Base-by-base conservation (phyloP, 1,139 yeast species). In the Magnusiomyces suaveolens region DNA sequence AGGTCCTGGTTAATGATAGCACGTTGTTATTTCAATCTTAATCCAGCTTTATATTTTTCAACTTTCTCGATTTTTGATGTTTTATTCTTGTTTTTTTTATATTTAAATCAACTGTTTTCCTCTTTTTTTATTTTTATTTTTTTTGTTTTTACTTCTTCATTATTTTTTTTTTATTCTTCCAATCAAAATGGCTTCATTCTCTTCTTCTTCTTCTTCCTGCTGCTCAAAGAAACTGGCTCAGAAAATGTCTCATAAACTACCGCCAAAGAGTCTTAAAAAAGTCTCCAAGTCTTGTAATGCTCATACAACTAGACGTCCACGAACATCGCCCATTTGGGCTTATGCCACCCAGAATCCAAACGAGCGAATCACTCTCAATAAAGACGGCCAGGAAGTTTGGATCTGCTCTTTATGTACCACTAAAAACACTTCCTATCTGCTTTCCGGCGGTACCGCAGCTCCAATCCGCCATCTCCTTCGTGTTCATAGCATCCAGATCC, bases 371-470 rank as follows among this genome's bases (percentile, higher is more conserved):
- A 52, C 57, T 2, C 39, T 53, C 39, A 55, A 55, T 49, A 33
- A 44, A 14, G 55, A 55, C 24, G 57, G 57, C 54, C 57, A 55
- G 43, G 57, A 52, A 20, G 54, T 55, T 32, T 55, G 57, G 57
- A 52, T 53, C 33, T 55, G 57, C 48, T 50, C 55, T 6, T 44
- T 55, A 49, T 55, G 57, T 52, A 52, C 43, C 32, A 53, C 48
- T 46, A 52, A 54, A 26, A 55, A 47, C 23, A 55, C 57, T 3
- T 51, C 57, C 29, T 55, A 55, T 25, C 52, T 55, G n/a, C 49
- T 55, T 2, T 52, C 55, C 14, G 57, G 57, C n/a, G 57, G 57
- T 21, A 55, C 57, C 21, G 57, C 57, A 12, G 57, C 57, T n/a
- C 57, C 57, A 14, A 55, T 55, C n/a, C 38, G 55, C n/a, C 57